Evolutionary conservation across 148 eudicot genomes (phyloP).

Genomic region (Gaultheria prostrata): DNA sequence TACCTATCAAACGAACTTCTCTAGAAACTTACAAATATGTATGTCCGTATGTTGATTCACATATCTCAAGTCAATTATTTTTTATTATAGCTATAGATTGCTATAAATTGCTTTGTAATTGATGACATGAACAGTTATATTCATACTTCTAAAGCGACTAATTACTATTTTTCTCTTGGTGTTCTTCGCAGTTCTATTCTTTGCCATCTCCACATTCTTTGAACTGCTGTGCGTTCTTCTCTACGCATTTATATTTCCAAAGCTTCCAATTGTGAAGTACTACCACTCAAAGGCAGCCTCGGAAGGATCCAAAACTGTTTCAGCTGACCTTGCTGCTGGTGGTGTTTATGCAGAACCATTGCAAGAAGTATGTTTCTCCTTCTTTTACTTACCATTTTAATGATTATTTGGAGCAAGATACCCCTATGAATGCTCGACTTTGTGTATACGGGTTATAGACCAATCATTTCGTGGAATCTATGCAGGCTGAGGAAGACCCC

Average conservation of each 20-base stretch:
- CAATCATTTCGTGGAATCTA: background rate
- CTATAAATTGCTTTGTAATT: background rate
- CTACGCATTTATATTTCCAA: conserved; percentile 48
- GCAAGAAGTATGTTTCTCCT: background rate
- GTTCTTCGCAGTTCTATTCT: conserved; percentile 46
- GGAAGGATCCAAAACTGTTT: conserved; percentile 52
- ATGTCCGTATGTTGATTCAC: background rate
- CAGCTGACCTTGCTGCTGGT: conserved; percentile 53
- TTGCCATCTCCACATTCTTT: conserved; percentile 35
- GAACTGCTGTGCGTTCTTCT: conserved; percentile 36
- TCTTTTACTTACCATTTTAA: background rate
- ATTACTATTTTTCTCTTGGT: background rate
- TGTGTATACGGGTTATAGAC: background rate
- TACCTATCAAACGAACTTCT: background rate
- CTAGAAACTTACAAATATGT: background rate
- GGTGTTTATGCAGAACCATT: conserved; percentile 27
- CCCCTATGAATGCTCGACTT: background rate
- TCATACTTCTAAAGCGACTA: background rate
- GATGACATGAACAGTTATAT: background rate
- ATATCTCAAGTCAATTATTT: background rate
- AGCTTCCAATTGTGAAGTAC: conserved; percentile 49
- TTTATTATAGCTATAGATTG: background rate
- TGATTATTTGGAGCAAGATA: background rate
- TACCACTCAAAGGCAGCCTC: conserved; percentile 51
- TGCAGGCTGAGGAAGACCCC: conserved; percentile 29